These are phyloP conservation scores for Trifolium repens DNA, from an alignment of 306 rosid genomes.

Conservation along the genomic window DNA sequence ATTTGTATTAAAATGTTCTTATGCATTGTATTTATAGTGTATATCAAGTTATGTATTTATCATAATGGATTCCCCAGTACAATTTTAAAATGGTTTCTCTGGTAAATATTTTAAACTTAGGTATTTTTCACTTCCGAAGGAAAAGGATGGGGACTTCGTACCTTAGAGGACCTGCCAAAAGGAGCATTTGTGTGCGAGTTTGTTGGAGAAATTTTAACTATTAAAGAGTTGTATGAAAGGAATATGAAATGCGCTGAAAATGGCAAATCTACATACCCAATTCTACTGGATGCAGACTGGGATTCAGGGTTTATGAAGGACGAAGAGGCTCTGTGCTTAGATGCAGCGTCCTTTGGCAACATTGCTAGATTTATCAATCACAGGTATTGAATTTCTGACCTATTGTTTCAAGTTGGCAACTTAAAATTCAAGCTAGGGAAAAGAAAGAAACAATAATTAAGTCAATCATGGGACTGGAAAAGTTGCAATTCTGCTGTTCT, in stretches of 20 bases:
- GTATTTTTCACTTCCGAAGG: constrained; percentile 82
- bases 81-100: constrained; percentile 18
- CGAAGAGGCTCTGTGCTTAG: constrained; percentile 82
- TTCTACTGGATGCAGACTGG: constrained; percentile 83
- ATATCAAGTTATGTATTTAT: constrained; percentile 1
- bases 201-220: constrained; percentile 82
- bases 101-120: constrained; percentile 48
- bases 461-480: too few relatives aligned
- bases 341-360: constrained; percentile 81
- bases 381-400: constrained; percentile 59
- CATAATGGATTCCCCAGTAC: neutral
- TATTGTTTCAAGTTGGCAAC: constrained; percentile 22
- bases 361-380: constrained; percentile 92
- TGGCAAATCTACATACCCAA: constrained; percentile 53
- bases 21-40: neutral
- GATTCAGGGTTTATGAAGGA: constrained; percentile 57
- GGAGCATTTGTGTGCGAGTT: constrained; percentile 94
- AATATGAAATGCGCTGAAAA: constrained; percentile 51
- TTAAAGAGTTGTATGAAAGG: constrained; percentile 67
- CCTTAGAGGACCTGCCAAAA: constrained; percentile 85
- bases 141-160: constrained; percentile 96
- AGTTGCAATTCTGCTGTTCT: too few relatives aligned
- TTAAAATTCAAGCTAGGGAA: constrained; percentile 27
- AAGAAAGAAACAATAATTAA: neutral
- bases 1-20: constrained; percentile 11